These are phyloP conservation scores for Theileria annulata DNA, from an alignment of 169 alveolate species.

Conservation along the genomic window DNA sequence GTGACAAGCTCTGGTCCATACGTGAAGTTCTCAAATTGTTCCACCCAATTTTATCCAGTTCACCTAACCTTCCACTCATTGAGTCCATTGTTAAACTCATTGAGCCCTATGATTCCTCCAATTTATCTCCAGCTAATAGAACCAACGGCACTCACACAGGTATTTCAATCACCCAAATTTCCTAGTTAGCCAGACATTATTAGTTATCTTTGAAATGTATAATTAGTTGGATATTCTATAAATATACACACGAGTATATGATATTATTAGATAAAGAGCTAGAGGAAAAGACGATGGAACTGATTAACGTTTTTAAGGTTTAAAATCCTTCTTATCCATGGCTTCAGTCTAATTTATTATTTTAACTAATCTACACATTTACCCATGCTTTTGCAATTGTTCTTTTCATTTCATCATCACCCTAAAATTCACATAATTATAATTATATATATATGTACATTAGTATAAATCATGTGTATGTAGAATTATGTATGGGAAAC, in stretches of 20 bases:
- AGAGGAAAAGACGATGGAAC: conserved; percentile 13
- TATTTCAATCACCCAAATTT: not conserved
- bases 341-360: conserved; percentile 30
- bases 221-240: not conserved
- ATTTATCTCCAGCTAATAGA: not conserved
- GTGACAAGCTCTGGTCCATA: conserved; percentile 61
- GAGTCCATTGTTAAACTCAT: conserved; percentile 23
- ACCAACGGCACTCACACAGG: not conserved
- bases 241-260: not conserved
- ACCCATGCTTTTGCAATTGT: conserved; percentile 94
- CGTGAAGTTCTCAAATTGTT: conserved; percentile 23
- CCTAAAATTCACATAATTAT: conserved; percentile 40
- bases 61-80: not conserved
- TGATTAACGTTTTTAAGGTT: conserved; percentile 16
- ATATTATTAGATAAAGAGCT: not conserved
- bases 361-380: conserved; percentile 62
- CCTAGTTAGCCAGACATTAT: not conserved
- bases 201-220: not conserved
- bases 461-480: no score
- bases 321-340: conserved; percentile 15
- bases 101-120: conserved; percentile 8
- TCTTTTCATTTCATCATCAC: conserved; percentile 91
- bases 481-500: not conserved
- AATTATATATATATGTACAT: not conserved
- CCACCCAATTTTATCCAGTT: conserved; percentile 7